phyloP scores from a whole-genome alignment of 2,329 filamentous ascomycete species.

The Nigrospora osmanthi region DNA sequence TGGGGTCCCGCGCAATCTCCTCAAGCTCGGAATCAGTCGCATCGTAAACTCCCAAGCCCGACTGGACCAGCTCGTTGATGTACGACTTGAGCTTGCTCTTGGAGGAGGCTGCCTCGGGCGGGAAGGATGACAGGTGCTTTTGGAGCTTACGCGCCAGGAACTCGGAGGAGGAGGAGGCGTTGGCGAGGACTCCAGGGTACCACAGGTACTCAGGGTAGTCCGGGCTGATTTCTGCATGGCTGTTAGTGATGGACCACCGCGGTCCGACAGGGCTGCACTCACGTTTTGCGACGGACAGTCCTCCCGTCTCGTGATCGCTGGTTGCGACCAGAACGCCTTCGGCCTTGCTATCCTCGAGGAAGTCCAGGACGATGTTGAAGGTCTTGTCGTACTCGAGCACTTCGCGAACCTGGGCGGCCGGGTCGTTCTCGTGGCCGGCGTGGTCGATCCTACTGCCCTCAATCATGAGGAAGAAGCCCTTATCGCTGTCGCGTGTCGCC shows the following conservation, averaged over 20 bases:
- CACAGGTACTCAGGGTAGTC: slow-evolving; percentile 58
- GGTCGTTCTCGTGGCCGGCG: slow-evolving; percentile 80
- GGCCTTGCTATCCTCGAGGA: slow-evolving; percentile 64
- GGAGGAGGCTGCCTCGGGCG: slow-evolving; percentile 14
- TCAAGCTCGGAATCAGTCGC: slow-evolving; percentile 64
- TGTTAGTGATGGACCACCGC: slow-evolving; percentile 15
- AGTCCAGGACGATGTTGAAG: slow-evolving; percentile 76
- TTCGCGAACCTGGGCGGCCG: slow-evolving; percentile 78
- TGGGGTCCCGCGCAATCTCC: slow-evolving; percentile 50
- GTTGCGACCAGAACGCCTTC: slow-evolving; percentile 81
- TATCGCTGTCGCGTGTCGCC: slow-evolving; percentile 74
- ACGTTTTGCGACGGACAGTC: slow-evolving; percentile 74
- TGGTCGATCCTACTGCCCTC: slow-evolving; percentile 96
- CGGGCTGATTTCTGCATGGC: slow-evolving; percentile 36
- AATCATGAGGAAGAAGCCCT: slow-evolving; percentile 98
- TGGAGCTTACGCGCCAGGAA: slow-evolving; percentile 57
- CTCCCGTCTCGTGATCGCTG: slow-evolving; percentile 94
- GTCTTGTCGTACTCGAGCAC: slow-evolving; percentile 91
- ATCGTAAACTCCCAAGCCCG: slow-evolving; percentile 71
- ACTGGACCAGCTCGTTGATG: slow-evolving; percentile 56
- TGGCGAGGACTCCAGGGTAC: slow-evolving; percentile 73
- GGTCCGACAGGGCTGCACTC: slow-evolving; percentile 18
- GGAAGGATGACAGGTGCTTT: slow-evolving; percentile 41
- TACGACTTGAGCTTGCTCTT: slow-evolving; percentile 47
- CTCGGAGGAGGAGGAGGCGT: slow-evolving; percentile 70